Conservation (phyloP, 768 basidiomycete genomes). For the Clitopilus passeckerianus region DNA sequence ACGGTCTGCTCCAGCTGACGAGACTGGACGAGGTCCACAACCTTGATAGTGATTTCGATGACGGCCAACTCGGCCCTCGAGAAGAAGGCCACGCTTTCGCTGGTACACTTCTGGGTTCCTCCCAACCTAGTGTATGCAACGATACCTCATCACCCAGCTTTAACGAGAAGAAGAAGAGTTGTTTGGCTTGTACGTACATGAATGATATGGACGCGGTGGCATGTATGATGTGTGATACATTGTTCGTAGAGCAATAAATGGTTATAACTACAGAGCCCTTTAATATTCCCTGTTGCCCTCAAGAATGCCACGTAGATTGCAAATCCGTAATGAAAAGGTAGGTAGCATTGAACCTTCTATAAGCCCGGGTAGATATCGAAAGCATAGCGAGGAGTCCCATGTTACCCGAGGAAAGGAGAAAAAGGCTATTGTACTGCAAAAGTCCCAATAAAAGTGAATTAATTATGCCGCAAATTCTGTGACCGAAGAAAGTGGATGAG, state of each 20-base stretch:
- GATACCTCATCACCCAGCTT: constrained; percentile 3
- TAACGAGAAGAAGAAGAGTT: constrained; percentile 29
- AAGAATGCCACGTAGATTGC: background rate
- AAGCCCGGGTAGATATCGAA: constrained; percentile 11
- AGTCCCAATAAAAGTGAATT: constrained; percentile 17
- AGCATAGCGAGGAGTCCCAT: constrained; percentile 21
- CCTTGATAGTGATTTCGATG: constrained; percentile 47
- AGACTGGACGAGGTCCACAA: constrained; percentile 59
- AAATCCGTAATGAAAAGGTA: background rate
- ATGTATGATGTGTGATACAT: constrained; percentile 47
- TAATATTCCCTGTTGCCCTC: constrained; percentile 1
- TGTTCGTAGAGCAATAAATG: constrained; percentile 26
- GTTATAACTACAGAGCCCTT: constrained; percentile 16
- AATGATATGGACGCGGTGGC: constrained; percentile 37
- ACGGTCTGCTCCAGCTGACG: constrained; percentile 63
- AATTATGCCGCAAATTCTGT: constrained; percentile 36
- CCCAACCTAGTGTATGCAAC: constrained; percentile 6
- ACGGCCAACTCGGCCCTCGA: constrained; percentile 30
- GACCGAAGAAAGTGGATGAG: constrained; percentile 30
- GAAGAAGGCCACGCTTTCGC: constrained; percentile 67
- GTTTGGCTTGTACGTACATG: constrained; percentile 53
- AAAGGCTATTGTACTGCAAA: constrained; percentile 20
- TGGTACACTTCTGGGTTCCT: constrained; percentile 55
- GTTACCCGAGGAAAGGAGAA: constrained; percentile 21
- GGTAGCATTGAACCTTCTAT: constrained; percentile 7